These are phyloP conservation scores for Murraya koenigii DNA, from an alignment of 345 rosid genomes.

Conservation along the genomic window DNA sequence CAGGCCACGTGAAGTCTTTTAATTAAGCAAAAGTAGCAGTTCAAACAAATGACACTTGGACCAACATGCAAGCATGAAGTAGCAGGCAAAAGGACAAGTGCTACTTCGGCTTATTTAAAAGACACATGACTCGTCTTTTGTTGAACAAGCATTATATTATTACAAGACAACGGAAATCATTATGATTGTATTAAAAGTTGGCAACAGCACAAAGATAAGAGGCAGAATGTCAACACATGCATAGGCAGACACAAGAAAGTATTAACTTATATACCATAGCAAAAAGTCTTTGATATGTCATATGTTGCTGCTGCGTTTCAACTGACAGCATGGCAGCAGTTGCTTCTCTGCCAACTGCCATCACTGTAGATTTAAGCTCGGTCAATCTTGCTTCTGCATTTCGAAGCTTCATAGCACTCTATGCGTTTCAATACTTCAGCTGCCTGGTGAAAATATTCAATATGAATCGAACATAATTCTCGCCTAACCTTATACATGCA, in stretches of 20 bases:
- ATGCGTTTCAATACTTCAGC: conserved; percentile 81
- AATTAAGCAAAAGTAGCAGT: no score
- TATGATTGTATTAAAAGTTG: neutral
- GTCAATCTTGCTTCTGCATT: conserved; percentile 67
- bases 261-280: conserved; percentile 43
- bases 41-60: neutral
- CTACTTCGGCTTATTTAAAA: no score
- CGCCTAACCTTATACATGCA: neutral
- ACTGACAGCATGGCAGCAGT: conserved; percentile 84
- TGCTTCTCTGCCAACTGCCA: conserved; percentile 88
- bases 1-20: no score
- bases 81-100: no score
- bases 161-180: neutral
- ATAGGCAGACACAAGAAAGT: neutral
- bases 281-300: conserved; percentile 57
- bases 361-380: conserved; percentile 69
- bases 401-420: conserved; percentile 67
- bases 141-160: no score
- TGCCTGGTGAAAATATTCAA: conserved; percentile 39
- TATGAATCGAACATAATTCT: conserved; percentile 1
- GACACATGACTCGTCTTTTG: no score
- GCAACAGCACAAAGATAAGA: neutral
- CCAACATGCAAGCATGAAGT: no score
- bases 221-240: neutral
- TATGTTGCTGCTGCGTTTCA: conserved; percentile 76